Conservation (phyloP, 2,329 filamentous ascomycete species). For the Epichloe gansuensis region DNA sequence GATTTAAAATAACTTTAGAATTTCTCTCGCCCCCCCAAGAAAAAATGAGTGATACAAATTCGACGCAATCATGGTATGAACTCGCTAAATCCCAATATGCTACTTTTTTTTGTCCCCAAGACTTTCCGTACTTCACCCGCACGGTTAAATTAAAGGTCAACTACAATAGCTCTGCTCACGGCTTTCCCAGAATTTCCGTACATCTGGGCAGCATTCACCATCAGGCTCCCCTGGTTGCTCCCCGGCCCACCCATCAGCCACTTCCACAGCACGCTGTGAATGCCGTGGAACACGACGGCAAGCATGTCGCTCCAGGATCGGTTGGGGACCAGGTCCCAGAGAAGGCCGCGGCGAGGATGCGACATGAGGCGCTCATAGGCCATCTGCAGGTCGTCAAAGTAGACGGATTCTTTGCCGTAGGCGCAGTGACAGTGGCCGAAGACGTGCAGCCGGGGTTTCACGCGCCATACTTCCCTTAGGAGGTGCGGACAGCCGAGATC, state of each 20-base stretch:
- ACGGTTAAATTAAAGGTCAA: slow-evolving; percentile 17
- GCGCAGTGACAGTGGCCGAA: slow-evolving; percentile 79
- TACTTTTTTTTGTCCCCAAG: background rate
- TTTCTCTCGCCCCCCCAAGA: too few species aligned
- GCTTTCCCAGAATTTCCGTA: slow-evolving; percentile 37
- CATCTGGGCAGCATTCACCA: slow-evolving; percentile 47
- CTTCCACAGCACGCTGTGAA: slow-evolving; percentile 38
- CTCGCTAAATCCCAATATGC: background rate
- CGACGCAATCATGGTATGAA: too few species aligned
- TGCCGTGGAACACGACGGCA: slow-evolving; percentile 30
- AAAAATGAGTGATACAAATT: too few species aligned
- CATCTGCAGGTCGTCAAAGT: slow-evolving; percentile 62
- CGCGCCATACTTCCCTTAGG: slow-evolving; percentile 58
- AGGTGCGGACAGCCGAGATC: slow-evolving; percentile 59
- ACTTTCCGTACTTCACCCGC: background rate
- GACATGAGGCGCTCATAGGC: slow-evolving; percentile 55
- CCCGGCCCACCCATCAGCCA: slow-evolving; percentile 42
- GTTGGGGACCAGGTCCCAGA: slow-evolving; percentile 35
- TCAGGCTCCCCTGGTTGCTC: slow-evolving; percentile 31
- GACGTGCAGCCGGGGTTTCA: slow-evolving; percentile 62
- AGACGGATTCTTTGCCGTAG: slow-evolving; percentile 54
- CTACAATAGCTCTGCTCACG: slow-evolving; percentile 25
- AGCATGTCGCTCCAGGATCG: slow-evolving; percentile 33
- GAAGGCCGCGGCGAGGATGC: slow-evolving; percentile 25
- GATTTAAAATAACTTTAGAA: too few species aligned